Evolutionary conservation across 495 filamentous ascomycete species (phyloP), one percentile per base, ranked within the genome.

Genomic region (Lindgomyces ingoldianus): DNA sequence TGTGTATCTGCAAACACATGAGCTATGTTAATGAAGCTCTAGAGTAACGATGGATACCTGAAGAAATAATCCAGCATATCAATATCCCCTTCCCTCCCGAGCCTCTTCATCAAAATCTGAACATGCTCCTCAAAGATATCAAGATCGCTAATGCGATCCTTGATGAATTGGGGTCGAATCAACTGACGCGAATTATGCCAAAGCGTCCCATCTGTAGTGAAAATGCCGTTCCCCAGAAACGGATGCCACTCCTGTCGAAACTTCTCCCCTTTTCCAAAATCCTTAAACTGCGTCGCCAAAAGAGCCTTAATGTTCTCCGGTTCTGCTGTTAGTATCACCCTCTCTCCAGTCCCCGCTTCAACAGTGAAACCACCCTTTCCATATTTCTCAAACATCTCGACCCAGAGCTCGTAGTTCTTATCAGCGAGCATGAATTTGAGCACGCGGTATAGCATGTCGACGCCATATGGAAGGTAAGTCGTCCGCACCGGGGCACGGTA

Each of bases 381-480:
- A 26, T 77, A 74, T 1, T 57, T 64, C 11, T 42, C 30, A 62
- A 91, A 82, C 30, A 81, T 72, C 6, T 71, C 41, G 8, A 75
- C 55, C 86, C 89, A 96, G 53, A 82, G 76, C 53, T 85, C 80
- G 16, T 87, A 72, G 62, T 86, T 86, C 29, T 77, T 68, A 68
- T 89, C 67, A 0, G 72, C 70, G 57, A 76, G 75, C 16, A 82
- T 80, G 33, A 81, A 77, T n/a, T 72, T 61, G 16, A 89, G 69
- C 24, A 80, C 79, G 1, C 74, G 69, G 65, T 76, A 76, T 41
- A 93, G 74, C 45, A 88, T 77, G 70, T 89, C 87, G 46, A 91
- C 57, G 48, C 85, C 88, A 50, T 48, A 73, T 26, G 75, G 75
- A 10, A 70, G 22, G 24, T 65, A 75, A 11, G 60, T 70, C 0